Evolutionary conservation across 805 yeast genomes (phyloP).

Genomic region (Trichomonascus vanleenenianus): DNA sequence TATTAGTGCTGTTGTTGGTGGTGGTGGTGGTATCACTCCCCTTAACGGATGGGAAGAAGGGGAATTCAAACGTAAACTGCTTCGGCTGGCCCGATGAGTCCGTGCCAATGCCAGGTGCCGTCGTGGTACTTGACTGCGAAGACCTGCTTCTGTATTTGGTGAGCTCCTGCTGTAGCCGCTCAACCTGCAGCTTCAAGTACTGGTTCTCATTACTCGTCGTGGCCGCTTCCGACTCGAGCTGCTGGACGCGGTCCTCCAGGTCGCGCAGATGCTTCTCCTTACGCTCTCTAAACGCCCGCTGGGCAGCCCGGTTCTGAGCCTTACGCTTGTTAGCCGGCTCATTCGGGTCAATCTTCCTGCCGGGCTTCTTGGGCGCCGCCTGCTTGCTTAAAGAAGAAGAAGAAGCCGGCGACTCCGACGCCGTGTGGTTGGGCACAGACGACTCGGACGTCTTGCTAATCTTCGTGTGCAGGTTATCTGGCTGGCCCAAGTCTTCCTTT

Average conservation of each 20-base stretch:
- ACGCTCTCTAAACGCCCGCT: slow-evolving; percentile 91
- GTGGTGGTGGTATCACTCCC: too few species aligned
- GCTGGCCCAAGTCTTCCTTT: not conserved
- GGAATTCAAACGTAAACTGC: slow-evolving; percentile 46
- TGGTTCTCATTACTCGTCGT: slow-evolving; percentile 66
- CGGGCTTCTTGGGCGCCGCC: slow-evolving; percentile 37
- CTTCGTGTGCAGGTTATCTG: not conserved
- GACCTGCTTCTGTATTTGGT: slow-evolving; percentile 43
- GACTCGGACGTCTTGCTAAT: not conserved
- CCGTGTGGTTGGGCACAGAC: not conserved
- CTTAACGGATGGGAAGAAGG: slow-evolving; percentile 32
- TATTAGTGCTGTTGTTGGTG: too few species aligned
- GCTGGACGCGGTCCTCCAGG: slow-evolving; percentile 67
- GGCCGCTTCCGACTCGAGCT: slow-evolving; percentile 63
- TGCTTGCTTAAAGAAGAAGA: too few species aligned
- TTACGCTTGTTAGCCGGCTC: slow-evolving; percentile 87
- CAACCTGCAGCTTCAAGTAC: slow-evolving; percentile 68
- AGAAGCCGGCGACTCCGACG: not conserved
- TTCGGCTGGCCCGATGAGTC: slow-evolving; percentile 5
- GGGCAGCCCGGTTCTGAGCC: slow-evolving; percentile 98
- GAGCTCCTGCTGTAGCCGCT: slow-evolving; percentile 64
- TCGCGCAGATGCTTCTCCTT: slow-evolving; percentile 83
- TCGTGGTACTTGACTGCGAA: slow-evolving; percentile 9
- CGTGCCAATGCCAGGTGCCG: not conserved
- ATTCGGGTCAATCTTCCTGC: slow-evolving; percentile 68